Conservation (phyloP, 257 asterid genomes). For the Jacaranda mimosifolia region DNA sequence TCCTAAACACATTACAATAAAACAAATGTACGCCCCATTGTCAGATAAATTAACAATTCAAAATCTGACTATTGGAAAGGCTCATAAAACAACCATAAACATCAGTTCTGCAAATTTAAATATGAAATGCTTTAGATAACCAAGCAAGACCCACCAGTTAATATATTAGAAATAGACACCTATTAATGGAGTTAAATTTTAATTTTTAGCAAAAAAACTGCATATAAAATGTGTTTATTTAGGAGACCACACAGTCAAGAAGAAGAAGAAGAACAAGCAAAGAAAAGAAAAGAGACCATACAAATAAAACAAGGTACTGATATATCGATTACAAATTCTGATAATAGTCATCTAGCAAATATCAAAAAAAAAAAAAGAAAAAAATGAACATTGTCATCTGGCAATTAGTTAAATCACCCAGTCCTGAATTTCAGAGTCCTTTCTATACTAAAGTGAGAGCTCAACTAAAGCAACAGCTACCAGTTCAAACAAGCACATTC, state of each 20-base stretch:
- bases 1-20: conserved; percentile 59
- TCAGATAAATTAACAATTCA: conserved; percentile 22
- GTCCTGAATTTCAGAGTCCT: background rate
- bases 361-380: too few relatives aligned
- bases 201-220: background rate
- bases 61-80: background rate
- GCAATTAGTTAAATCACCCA: background rate
- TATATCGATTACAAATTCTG: background rate
- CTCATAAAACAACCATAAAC: conserved; percentile 22
- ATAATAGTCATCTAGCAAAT: too few relatives aligned
- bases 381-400: too few relatives aligned
- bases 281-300: background rate
- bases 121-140: conserved; percentile 1
- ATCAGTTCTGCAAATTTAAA: background rate
- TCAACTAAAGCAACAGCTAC: conserved; percentile 22
- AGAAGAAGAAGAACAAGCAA: conserved; percentile 4
- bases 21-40: background rate
- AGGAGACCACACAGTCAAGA: background rate
- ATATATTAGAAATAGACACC: background rate
- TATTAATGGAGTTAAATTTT: background rate
- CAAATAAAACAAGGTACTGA: conserved; percentile 15
- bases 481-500: conserved; percentile 23
- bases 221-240: background rate
- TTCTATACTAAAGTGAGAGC: conserved; percentile 9
- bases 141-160: conserved; percentile 11